Percentiles rank a stretch among this genome's conserved stretches.
These are phyloP conservation scores for Tuber indicum DNA, from an alignment of 495 filamentous ascomycete species.

Conservation along the genomic window DNA sequence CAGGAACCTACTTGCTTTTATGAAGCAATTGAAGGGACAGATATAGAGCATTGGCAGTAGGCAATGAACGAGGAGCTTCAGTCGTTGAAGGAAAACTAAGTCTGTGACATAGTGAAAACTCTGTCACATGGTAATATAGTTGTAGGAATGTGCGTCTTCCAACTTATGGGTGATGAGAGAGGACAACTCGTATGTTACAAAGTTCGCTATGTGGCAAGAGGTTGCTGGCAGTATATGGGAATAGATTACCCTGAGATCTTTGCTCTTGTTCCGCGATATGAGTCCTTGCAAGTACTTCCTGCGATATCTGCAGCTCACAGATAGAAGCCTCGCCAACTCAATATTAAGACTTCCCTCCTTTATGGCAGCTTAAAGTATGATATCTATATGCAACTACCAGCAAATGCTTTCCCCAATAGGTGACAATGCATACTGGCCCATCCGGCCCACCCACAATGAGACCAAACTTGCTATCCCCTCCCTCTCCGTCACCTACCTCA, in stretches of 20 bases:
- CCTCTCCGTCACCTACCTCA: too few relatives aligned
- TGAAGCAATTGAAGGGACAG: background rate
- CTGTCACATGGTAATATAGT: slow-evolving; percentile 18
- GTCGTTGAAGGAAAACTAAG: background rate
- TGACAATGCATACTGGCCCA: too few relatives aligned
- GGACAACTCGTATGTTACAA: slow-evolving; percentile 27
- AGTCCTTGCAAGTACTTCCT: too few relatives aligned
- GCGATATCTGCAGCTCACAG: too few relatives aligned
- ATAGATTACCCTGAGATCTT: too few relatives aligned
- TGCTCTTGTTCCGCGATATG: too few relatives aligned
- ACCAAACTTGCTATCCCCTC: too few relatives aligned
- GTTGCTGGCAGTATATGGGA: slow-evolving; percentile 33
- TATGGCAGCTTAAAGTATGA: slow-evolving; percentile 17
- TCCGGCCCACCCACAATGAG: too few relatives aligned
- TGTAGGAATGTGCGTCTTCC: slow-evolving; percentile 34
- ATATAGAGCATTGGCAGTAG: slow-evolving; percentile 5
- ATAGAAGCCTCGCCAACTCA: too few relatives aligned
- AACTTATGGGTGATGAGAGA: slow-evolving; percentile 20
- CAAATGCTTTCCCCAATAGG: slow-evolving; percentile 14
- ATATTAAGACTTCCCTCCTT: slow-evolving; percentile 24
- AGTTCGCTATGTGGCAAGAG: slow-evolving; percentile 34
- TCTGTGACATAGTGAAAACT: background rate
- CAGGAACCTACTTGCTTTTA: background rate
- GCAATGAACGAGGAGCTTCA: slow-evolving; percentile 6
- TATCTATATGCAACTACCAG: slow-evolving; percentile 24